Evolutionary conservation across 441 rosid species (phyloP).

Genomic region (Eruca vesicaria): DNA sequence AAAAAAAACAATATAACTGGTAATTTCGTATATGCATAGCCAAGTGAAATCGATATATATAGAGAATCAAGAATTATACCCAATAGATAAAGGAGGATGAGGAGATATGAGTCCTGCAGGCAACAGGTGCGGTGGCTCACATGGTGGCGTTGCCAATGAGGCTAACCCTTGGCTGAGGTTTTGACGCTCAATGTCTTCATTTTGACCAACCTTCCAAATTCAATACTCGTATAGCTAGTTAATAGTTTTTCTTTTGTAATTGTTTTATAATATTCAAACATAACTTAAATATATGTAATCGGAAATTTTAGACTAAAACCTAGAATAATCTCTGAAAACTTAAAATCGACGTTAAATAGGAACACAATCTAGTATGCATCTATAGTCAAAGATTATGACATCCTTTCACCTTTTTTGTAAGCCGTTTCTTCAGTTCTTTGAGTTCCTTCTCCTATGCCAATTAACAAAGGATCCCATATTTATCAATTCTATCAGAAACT

Average conservation of each 20-base stretch:
- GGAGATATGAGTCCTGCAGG: background rate
- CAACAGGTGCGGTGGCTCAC: background rate
- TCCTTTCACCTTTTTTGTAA: constrained; percentile 28
- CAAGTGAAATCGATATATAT: background rate
- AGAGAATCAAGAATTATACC: constrained; percentile 4
- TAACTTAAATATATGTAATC: background rate
- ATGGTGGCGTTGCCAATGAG: background rate
- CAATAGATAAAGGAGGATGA: constrained; percentile 11
- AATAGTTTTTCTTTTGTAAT: background rate
- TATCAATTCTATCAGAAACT: background rate
- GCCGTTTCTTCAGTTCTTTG: constrained; percentile 29
- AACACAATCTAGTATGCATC: background rate
- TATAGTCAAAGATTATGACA: background rate
- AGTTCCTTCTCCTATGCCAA: constrained; percentile 32
- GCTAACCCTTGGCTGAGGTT: constrained; percentile 1
- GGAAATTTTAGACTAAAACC: background rate
- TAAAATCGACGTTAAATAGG: too few species aligned
- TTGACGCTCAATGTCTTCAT: background rate
- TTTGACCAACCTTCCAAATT: constrained; percentile 10
- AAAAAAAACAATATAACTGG: too few species aligned
- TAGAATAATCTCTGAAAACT: too few species aligned
- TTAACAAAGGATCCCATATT: background rate
- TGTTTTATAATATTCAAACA: background rate
- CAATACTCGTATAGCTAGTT: background rate
- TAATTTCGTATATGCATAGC: background rate